Evolutionary conservation across 1,139 yeast genomes (phyloP).

Genomic region (Debaryomycetaceae sp.): DNA sequence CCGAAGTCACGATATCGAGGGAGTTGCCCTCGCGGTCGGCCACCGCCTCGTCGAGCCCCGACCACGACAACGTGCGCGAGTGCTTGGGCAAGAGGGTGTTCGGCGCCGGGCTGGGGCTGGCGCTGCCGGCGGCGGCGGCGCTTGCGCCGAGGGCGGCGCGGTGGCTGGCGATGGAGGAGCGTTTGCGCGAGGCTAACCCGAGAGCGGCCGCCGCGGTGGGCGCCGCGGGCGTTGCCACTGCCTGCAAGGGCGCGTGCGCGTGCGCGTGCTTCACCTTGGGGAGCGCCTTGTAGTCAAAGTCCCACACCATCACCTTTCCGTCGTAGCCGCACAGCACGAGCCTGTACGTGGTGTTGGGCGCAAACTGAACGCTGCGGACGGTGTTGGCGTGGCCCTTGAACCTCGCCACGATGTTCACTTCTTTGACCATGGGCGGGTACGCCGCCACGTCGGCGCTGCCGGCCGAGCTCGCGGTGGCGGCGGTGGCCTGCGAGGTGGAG

Average conservation of each 20-base stretch:
- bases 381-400: constrained; percentile 69
- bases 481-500: constrained; percentile 4
- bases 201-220: too few species aligned
- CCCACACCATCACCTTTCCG: constrained; percentile 67
- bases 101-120: constrained; percentile 1
- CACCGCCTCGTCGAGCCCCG: constrained; percentile 6
- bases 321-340: constrained; percentile 69
- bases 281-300: constrained; percentile 61
- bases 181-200: too few species aligned
- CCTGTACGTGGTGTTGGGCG: constrained; percentile 37
- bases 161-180: constrained; percentile 11
- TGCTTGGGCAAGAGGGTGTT: constrained; percentile 5
- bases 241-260: too few species aligned
- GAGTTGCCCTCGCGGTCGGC: background rate
- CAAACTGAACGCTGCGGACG: constrained; percentile 44
- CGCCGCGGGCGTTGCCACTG: too few species aligned
- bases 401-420: constrained; percentile 41
- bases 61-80: constrained; percentile 4
- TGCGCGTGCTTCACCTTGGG: constrained; percentile 37
- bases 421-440: constrained; percentile 38
- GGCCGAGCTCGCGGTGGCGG: constrained; percentile 7
- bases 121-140: constrained; percentile 1
- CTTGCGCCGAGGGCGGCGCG: constrained; percentile 10
- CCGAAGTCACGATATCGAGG: constrained; percentile 19
- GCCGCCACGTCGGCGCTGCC: constrained; percentile 1